phyloP scores from a whole-genome alignment of 345 rosid genomes.

The Schrenkiella parvula region DNA sequence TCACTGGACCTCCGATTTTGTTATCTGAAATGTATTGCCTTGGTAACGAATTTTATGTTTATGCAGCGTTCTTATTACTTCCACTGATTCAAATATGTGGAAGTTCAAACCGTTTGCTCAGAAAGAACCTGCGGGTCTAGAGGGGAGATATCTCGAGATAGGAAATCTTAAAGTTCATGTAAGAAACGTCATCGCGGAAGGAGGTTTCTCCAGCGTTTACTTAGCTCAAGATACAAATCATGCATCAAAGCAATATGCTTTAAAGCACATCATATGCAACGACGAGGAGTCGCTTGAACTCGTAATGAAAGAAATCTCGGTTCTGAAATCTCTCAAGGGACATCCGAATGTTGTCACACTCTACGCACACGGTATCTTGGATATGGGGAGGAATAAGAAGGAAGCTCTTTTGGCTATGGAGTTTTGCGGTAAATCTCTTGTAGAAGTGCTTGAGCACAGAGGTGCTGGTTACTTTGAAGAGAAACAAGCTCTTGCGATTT shows the following conservation, averaged over 20 bases:
- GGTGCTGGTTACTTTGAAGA: constrained; percentile 85
- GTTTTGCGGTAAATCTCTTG: constrained; percentile 83
- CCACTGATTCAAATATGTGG: constrained; percentile 60
- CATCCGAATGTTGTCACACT: constrained; percentile 87
- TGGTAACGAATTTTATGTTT: background rate
- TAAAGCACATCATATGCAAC: constrained; percentile 94
- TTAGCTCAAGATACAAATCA: constrained; percentile 68
- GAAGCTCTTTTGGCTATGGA: constrained; percentile 96
- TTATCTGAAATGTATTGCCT: background rate
- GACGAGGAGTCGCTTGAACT: constrained; percentile 77
- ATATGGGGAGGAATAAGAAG: constrained; percentile 78
- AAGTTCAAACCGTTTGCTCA: constrained; percentile 82
- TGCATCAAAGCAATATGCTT: constrained; percentile 76
- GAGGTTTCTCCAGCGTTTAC: constrained; percentile 95
- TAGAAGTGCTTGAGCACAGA: constrained; percentile 71
- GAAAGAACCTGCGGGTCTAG: constrained; percentile 83
- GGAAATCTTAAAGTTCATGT: constrained; percentile 78
- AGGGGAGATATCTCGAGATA: constrained; percentile 80
- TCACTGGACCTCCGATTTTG: background rate
- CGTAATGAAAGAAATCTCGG: constrained; percentile 72
- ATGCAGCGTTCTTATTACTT: constrained; percentile 35
- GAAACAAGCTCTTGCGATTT: constrained; percentile 66
- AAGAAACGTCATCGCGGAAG: constrained; percentile 76
- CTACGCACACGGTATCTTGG: constrained; percentile 60
- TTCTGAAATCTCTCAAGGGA: constrained; percentile 77